Evolutionary conservation across 192 early-diverging fungal species (phyloP), one percentile per base, ranked within the genome.

Genomic region (Kickxella alabastrina): DNA sequence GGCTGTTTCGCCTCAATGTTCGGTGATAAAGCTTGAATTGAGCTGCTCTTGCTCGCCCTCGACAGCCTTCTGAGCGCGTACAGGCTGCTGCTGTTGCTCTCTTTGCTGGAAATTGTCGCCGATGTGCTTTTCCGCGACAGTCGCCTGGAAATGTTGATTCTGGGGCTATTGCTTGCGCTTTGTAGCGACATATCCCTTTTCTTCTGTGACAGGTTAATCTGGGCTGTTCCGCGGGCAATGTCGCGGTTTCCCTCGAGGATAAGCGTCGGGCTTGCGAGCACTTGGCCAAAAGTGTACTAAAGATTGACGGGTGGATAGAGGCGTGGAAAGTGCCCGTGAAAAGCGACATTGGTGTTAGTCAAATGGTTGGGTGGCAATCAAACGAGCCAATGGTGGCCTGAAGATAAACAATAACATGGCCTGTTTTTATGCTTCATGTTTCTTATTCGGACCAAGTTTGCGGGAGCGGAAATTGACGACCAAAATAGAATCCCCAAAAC

Each of bases 251-350:
- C 75, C 4, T 57, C 31, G 15, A 67, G 54, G 1, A 77, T 66
- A n/a, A 77, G 49, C 14, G 62, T 46, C 8, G 63, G 66, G 28
- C 68, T 77, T 19, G 64, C 75, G 13, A 77, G 24, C 23, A 62
- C n/a, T 40, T 69, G 62, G 24, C 75, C 75, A 17, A 77, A n/a
- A 18, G 75, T 62, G 24, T 66, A 77, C 74, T 76, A 75, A 24
- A 40, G 18, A 7, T 21, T 21, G 50, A 27, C 10, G 12, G 24
- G 22, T 34, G 8, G 32, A 34, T 12, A 34, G 1, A 3, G 25
- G 2, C 23, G 40, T 3, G 8, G 19, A 18, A 21, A 19, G 24
- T 12, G n/a, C n/a, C n/a, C n/a, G n/a, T n/a, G n/a, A n/a, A n/a
- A n/a, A n/a, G n/a, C n/a, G n/a, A n/a, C n/a, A n/a, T n/a, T n/a